Base-by-base conservation (phyloP, 164 flowering plant species). In the Vitis riparia region DNA sequence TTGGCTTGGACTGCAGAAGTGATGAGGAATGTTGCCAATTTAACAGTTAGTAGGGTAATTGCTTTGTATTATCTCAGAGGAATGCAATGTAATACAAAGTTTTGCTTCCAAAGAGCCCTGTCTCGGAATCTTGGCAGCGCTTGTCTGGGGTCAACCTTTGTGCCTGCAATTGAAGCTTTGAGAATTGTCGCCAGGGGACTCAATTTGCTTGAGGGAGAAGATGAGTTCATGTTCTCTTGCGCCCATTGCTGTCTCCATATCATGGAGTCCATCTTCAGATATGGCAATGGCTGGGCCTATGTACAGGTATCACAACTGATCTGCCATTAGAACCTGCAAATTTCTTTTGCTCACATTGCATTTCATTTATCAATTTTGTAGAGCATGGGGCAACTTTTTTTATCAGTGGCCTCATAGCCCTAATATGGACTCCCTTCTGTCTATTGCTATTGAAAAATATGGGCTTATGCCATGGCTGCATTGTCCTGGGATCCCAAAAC, bases 141-240 rank as follows among this genome's bases (percentile, higher is more conserved):
- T 56, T 89, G 91, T 63, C 79, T 94, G 6, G 99, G 93, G 8
- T 94, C 99, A 0, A 69, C 91, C 7, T 92, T 91, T 61, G 92
- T 94, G 47, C 98, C 98, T 0, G 49, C 87, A 0, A 92, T 94
- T 51, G 99, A 94, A 76, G 87, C 89, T 29, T 62, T 94, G 72
- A 77, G 98, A 65, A 86, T 92, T 32, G 71, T 94, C 1, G 92
- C 97, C 1, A 75, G 97, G 7, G 92, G 78, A 8, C 70, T 94
- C 72, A 92, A 94, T 81, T 77, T 94, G 81, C 81, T 94, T 13
- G 91, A 89, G 77, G 98, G 97, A 55, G 98, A 94, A 71, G 98
- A 94, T 69, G 99, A 92, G 68, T 94, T 92, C 82, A 89, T 94
- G 97, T 94, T 92, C 73, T 94, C 89, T 73, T 94, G 98, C 71